Conservation (phyloP, 2,329 filamentous ascomycete species). For the Xylaria sp. region DNA sequence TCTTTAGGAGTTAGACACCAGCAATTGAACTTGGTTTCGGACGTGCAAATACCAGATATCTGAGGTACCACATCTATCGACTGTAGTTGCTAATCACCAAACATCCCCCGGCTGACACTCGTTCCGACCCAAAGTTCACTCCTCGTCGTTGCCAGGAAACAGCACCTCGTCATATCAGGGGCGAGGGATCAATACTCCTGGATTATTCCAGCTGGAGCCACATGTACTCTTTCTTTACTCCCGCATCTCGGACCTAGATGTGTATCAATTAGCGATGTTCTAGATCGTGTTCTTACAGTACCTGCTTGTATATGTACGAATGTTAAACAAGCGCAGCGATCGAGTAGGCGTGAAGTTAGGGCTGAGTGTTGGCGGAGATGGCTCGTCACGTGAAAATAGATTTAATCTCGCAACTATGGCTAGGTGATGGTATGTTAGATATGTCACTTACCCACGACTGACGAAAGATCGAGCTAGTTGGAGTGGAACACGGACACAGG, state of each 20-base stretch:
- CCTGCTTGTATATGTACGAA: no score
- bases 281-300: no score
- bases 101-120: background rate
- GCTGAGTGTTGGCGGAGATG: no score
- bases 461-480: no score
- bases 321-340: no score
- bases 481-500: background rate
- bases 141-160: background rate
- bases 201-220: background rate
- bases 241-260: background rate
- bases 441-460: background rate
- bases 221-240: background rate
- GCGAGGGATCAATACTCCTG: background rate
- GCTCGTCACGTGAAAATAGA: no score
- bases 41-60: background rate
- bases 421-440: no score
- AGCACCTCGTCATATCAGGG: background rate
- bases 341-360: no score
- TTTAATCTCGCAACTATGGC: no score
- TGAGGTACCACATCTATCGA: background rate
- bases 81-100: background rate
- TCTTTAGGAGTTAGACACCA: conserved; percentile 5
- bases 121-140: background rate
- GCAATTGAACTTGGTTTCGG: conserved; percentile 13
- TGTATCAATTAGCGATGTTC: background rate